Conservation (phyloP, 306 rosid species). For the Glycine tomentella region DNA sequence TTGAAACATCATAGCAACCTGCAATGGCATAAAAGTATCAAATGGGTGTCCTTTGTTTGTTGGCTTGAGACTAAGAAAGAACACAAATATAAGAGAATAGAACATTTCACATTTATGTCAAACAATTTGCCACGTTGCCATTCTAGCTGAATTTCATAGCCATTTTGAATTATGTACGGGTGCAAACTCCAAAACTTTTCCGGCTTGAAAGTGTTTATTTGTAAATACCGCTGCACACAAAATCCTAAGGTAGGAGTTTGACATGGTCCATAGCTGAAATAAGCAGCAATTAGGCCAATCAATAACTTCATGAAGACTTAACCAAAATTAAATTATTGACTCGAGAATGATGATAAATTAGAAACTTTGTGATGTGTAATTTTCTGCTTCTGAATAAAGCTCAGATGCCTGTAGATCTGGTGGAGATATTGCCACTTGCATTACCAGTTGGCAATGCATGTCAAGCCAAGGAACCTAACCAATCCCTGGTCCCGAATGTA, state of each 20-base stretch:
- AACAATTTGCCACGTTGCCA: slow-evolving; percentile 94
- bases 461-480: slow-evolving; percentile 36
- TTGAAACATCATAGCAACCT: slow-evolving; percentile 92
- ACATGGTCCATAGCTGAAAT: slow-evolving; percentile 97
- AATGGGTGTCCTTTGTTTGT: slow-evolving; percentile 18
- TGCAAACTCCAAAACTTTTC: slow-evolving; percentile 93
- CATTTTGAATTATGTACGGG: slow-evolving; percentile 73
- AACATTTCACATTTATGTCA: slow-evolving; percentile 71
- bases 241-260: slow-evolving; percentile 98
- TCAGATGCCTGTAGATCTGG: slow-evolving; percentile 39
- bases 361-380: slow-evolving; percentile 24
- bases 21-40: slow-evolving; percentile 45
- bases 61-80: slow-evolving; percentile 25
- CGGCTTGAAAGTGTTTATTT: slow-evolving; percentile 87
- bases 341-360: slow-evolving; percentile 23
- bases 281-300: slow-evolving; percentile 46
- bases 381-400: slow-evolving; percentile 23
- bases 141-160: slow-evolving; percentile 92
- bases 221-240: slow-evolving; percentile 94
- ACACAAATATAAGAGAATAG: slow-evolving; percentile 35
- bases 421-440: slow-evolving; percentile 25
- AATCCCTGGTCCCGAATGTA: slow-evolving; percentile 34
- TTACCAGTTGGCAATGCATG: slow-evolving; percentile 28
- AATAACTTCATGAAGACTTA: slow-evolving; percentile 45
- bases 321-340: slow-evolving; percentile 34